Evolutionary conservation across 441 rosid genomes (phyloP).

Genomic region (Croton setiger): DNA sequence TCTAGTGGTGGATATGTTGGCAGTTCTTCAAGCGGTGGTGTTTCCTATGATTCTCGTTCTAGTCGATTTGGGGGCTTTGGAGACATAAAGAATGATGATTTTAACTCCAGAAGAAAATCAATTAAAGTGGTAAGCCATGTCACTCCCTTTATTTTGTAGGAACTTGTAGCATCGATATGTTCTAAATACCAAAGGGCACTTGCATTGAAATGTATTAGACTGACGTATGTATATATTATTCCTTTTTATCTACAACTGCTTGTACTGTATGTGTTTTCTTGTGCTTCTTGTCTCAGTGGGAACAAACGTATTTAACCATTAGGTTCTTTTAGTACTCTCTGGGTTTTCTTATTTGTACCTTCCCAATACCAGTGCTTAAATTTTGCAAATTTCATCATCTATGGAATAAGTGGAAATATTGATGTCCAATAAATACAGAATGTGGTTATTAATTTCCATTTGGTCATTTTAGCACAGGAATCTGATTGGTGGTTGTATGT

Average conservation of each 20-base stretch:
- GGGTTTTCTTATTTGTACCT: not conserved
- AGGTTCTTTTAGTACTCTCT: not conserved
- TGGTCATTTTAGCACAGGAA: too few species aligned
- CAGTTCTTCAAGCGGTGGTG: slow-evolving; percentile 6
- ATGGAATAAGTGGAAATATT: not conserved
- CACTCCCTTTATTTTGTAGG: not conserved
- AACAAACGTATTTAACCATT: not conserved
- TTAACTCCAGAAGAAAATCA: not conserved
- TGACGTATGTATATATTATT: not conserved
- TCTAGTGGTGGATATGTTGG: slow-evolving; percentile 33
- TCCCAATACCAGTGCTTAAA: not conserved
- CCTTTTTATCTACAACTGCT: not conserved
- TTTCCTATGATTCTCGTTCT: slow-evolving; percentile 20
- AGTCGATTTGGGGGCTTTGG: slow-evolving; percentile 33
- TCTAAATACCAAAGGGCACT: not conserved
- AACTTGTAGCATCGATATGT: not conserved
- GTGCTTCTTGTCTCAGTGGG: not conserved
- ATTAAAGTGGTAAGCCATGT: slow-evolving; percentile 14
- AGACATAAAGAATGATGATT: not conserved
- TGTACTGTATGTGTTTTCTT: not conserved
- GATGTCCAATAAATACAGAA: not conserved
- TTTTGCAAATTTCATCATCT: not conserved
- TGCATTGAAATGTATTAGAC: not conserved
- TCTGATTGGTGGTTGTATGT: too few species aligned
- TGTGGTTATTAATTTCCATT: too few species aligned